Base-by-base conservation (phyloP, 208 protist species). In the Trypanosoma brucei region DNA sequence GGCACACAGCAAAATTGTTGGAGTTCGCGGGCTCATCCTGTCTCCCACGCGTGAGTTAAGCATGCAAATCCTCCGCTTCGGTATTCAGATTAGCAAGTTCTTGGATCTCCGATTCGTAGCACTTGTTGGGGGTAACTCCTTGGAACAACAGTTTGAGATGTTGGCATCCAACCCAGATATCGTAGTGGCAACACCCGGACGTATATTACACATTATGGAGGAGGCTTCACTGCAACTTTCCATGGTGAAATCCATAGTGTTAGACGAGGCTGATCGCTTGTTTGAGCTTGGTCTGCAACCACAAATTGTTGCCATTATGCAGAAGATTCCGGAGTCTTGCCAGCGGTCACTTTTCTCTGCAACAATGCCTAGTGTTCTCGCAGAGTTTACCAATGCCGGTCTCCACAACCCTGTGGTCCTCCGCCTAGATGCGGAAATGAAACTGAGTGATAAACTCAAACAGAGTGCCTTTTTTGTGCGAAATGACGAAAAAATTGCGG, bases 251-350 rank as follows among this genome's bases (percentile, higher is more conserved):
- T 96, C 92, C 48, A 48, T 99, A 5, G 97, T 99, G 0, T 97
- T 99, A 55, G 99, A 99, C 84, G 99, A 99, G 80, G 98, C 98
- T 1, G 99, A 99, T 79, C 88, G 95, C 14, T 81, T 99, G 5
- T 99, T 99, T 82, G 99, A 99, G 75, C 84, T 98, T 65, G 98
- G 98, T 37, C 81, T 91, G 13, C 85, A 97, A 76, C 82, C 90
- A 39, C 98, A 99, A 84, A 75, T 99, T 37, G 72, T 76, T 2
- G 93, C 94, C 51, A 99, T 99, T 58, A 77, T 99, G 62, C 72
- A 90, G 31, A 88, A 92, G n/a, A 65, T 99, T 8, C 84, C 95
- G 1, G 88, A 97, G 13, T 79, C 83, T 2, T 76, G 96, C 22
- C 98, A 99, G 73, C 96, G 96, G 3, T 55, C 97, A 3, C 91